Evolutionary conservation across 306 rosid genomes (phyloP).

Genomic region (Corylus heterophylla): DNA sequence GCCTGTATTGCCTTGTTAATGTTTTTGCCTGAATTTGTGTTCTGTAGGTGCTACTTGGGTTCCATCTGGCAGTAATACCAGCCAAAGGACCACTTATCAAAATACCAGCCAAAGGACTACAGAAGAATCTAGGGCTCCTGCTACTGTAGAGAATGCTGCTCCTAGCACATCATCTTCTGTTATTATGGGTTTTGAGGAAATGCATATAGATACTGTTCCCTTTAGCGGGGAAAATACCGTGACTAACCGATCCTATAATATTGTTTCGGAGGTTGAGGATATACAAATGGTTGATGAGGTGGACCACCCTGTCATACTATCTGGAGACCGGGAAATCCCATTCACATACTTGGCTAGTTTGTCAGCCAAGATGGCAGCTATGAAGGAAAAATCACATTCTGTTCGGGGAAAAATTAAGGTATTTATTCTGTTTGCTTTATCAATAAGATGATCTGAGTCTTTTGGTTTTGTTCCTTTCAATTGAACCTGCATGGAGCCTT

Average conservation of each 20-base stretch:
- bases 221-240: conserved; percentile 28
- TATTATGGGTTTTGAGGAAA: conserved; percentile 31
- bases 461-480: conserved; percentile 11
- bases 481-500: conserved; percentile 16
- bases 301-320: conserved; percentile 43
- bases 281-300: conserved; percentile 40
- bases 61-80: conserved; percentile 31
- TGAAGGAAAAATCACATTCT: conserved; percentile 44
- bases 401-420: conserved; percentile 86
- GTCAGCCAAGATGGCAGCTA: conserved; percentile 74
- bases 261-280: conserved; percentile 35
- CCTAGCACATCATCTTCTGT: conserved; percentile 36
- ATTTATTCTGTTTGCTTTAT: conserved; percentile 25
- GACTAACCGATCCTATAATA: conserved; percentile 36
- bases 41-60: conserved; percentile 45
- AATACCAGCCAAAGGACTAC: conserved; percentile 29
- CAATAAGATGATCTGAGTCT: conserved; percentile 10
- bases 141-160: conserved; percentile 40
- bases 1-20: conserved; percentile 6
- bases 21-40: conserved; percentile 15
- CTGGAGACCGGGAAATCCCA: conserved; percentile 63
- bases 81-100: conserved; percentile 19
- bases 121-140: conserved; percentile 33
- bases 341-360: conserved; percentile 83
- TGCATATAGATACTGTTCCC: conserved; percentile 30